phyloP scores from a whole-genome alignment of 139 green algal species.

The Gonium pectorale region DNA sequence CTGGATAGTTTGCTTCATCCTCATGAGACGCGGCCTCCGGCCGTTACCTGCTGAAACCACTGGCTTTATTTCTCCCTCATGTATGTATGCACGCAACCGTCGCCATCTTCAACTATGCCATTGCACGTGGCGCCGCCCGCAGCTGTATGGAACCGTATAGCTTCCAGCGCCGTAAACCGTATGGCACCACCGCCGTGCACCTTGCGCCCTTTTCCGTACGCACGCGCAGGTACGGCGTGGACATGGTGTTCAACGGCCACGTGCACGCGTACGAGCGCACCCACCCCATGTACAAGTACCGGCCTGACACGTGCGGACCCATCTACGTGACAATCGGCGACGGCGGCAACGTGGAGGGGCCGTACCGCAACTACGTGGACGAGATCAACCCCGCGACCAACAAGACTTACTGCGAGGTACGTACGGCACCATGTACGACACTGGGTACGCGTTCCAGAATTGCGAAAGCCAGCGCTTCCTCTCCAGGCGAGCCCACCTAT shows the following conservation, averaged over 20 bases:
- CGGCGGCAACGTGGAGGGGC: slow-evolving; percentile 56
- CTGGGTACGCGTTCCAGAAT: not conserved
- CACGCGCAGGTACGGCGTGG: slow-evolving; percentile 48
- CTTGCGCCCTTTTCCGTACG: no score
- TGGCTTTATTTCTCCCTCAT: no score
- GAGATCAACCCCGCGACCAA: slow-evolving; percentile 22
- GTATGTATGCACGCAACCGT: no score
- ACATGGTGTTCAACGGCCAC: slow-evolving; percentile 69
- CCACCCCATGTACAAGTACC: slow-evolving; percentile 56
- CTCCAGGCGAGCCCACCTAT: not conserved
- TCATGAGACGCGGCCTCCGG: no score
- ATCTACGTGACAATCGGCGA: slow-evolving; percentile 63
- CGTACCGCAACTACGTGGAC: slow-evolving; percentile 52
- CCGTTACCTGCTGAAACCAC: no score
- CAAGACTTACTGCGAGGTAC: slow-evolving; percentile 34
- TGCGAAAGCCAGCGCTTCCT: not conserved
- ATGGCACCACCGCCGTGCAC: no score
- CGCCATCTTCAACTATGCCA: no score
- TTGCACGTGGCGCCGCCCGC: no score
- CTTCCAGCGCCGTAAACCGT: no score
- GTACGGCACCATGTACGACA: not conserved
- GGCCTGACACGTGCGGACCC: slow-evolving; percentile 58
- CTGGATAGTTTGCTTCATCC: no score
- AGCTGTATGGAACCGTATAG: no score
- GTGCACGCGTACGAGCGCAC: slow-evolving; percentile 67